Evolutionary conservation across 495 filamentous ascomycete species (phyloP).

Genomic region (Trichocladium uniseriatum): DNA sequence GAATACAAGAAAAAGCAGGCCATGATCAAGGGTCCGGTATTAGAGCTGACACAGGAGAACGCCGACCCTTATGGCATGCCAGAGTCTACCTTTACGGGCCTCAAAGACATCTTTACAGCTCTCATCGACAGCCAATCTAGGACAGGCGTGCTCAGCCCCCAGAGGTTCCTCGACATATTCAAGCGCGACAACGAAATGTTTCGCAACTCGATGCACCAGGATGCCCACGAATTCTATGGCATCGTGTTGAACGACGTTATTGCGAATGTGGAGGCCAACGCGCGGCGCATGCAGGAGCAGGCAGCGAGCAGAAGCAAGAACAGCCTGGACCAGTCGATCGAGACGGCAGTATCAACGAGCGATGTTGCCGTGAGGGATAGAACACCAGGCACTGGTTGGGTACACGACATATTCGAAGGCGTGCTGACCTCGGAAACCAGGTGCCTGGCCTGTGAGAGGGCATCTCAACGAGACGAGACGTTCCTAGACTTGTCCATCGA

Average conservation of each 20-base stretch:
- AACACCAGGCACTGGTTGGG: conserved; percentile 66
- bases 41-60: conserved; percentile 72
- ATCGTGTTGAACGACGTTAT: conserved; percentile 94
- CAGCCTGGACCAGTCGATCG: conserved; percentile 31
- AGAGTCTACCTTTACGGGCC: conserved; percentile 83
- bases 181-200: conserved; percentile 97
- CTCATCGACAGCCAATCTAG: conserved; percentile 72
- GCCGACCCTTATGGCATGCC: conserved; percentile 78
- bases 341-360: conserved; percentile 35
- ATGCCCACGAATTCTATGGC: conserved; percentile 95
- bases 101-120: conserved; percentile 95
- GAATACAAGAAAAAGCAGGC: conserved; percentile 97
- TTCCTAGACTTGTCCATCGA: conserved; percentile 96
- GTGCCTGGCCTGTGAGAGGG: conserved; percentile 92
- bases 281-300: conserved; percentile 47
- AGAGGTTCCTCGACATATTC: conserved; percentile 87
- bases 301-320: conserved; percentile 31
- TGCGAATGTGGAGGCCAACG: conserved; percentile 79
- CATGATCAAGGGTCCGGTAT: conserved; percentile 71
- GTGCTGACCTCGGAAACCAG: conserved; percentile 91
- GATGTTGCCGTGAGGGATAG: conserved; percentile 22
- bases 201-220: conserved; percentile 90
- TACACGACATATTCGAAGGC: conserved; percentile 95
- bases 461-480: conserved; percentile 88
- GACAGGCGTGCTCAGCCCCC: conserved; percentile 85